A percentile compares a stretch with the other conserved stretches of the same genome.
These are phyloP conservation scores for Umbelopsis isabellina DNA, from an alignment of 192 early-diverging fungal species.

Conservation along the genomic window DNA sequence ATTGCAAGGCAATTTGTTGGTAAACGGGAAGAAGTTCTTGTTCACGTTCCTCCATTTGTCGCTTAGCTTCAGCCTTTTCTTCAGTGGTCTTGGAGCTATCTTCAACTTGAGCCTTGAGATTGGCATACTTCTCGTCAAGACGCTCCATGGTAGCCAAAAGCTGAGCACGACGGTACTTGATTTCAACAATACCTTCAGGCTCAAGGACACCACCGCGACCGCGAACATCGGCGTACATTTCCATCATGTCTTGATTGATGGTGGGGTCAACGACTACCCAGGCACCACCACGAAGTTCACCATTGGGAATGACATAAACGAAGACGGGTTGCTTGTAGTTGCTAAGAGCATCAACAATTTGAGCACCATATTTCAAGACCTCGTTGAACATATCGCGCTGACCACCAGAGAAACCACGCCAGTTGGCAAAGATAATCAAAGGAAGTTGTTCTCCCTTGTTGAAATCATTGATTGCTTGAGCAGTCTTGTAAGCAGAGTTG, in stretches of 20 bases:
- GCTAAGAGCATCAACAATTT: constrained; percentile 96
- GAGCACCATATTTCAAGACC: constrained; percentile 94
- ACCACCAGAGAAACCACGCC: constrained; percentile 99
- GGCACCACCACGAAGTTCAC: constrained; percentile 97
- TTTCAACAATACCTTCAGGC: constrained; percentile 96
- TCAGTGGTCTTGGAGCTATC: constrained; percentile 57
- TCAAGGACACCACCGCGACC: constrained; percentile 95
- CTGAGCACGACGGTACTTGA: constrained; percentile 97
- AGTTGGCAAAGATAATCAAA: constrained; percentile 99
- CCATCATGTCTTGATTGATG: constrained; percentile 98
- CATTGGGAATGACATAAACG: constrained; percentile 91
- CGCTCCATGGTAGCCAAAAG: constrained; percentile 92
- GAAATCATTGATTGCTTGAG: constrained; percentile 98
- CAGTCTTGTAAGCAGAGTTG: constrained; percentile 99
- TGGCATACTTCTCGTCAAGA: constrained; percentile 77
- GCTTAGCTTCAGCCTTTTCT: constrained; percentile 69
- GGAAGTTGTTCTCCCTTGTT: constrained; percentile 98
- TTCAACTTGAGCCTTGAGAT: constrained; percentile 67
- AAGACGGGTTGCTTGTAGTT: constrained; percentile 98
- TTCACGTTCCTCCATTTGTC: constrained; percentile 79
- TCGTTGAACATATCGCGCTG: constrained; percentile 99
- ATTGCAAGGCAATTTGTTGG: constrained; percentile 92
- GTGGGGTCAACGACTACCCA: constrained; percentile 98
- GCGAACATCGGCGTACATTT: constrained; percentile 96
- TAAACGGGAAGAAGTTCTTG: constrained; percentile 87